A percentile compares a stretch with the other conserved stretches of the same genome.
Evolutionary conservation across 1,284 basidiomycete genomes (phyloP).

Genomic region (Fomitopsis palustris): DNA sequence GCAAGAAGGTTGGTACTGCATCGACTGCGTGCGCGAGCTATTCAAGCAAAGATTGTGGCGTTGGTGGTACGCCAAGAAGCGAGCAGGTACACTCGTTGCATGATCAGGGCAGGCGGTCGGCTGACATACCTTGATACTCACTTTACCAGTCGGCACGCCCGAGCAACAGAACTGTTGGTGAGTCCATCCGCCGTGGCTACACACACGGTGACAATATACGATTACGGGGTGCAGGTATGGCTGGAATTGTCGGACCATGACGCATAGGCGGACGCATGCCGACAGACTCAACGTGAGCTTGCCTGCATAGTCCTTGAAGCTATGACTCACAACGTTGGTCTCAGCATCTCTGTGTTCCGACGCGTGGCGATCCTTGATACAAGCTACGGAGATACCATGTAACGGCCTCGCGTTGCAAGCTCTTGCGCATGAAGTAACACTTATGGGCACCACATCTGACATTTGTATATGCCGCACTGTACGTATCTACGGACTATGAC

Average conservation of each 20-base stretch:
- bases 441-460: too few species aligned
- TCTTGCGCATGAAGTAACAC: too few species aligned
- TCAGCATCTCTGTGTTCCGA: slow-evolving; percentile 29
- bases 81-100: slow-evolving; percentile 12
- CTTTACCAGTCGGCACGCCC: slow-evolving; percentile 9
- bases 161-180: slow-evolving; percentile 26
- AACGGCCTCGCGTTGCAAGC: too few species aligned
- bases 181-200: neutral
- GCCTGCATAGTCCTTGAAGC: neutral
- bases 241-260: slow-evolving; percentile 30
- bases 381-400: neutral
- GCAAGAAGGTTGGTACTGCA: slow-evolving; percentile 27
- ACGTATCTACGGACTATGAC: too few species aligned
- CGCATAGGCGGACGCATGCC: slow-evolving; percentile 20
- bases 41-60: slow-evolving; percentile 16
- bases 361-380: slow-evolving; percentile 15
- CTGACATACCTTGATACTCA: neutral
- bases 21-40: slow-evolving; percentile 20
- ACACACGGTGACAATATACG: neutral
- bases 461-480: neutral
- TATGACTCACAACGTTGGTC: neutral
- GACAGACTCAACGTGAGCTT: slow-evolving; percentile 24
- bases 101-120: neutral
- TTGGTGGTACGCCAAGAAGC: slow-evolving; percentile 25
- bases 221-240: slow-evolving; percentile 21